Percentiles rank a stretch among this genome's conserved stretches.
These are phyloP conservation scores for Alternaria gaisen DNA, from an alignment of 2,329 filamentous ascomycete species.

Conservation along the genomic window DNA sequence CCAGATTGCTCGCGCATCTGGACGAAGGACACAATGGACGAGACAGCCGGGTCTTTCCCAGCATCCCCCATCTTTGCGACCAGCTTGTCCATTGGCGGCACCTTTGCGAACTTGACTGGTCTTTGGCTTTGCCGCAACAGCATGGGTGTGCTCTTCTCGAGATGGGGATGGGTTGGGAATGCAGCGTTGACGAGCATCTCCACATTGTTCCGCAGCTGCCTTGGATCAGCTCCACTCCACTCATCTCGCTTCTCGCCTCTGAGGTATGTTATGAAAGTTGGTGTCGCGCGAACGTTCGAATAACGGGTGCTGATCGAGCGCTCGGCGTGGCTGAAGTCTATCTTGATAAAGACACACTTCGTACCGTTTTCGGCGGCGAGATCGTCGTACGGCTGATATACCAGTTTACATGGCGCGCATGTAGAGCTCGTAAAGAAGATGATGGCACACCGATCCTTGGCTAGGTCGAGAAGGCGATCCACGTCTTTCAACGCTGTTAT, in stretches of 20 bases:
- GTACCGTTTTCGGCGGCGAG: constrained; percentile 76
- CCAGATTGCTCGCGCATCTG: constrained; percentile 66
- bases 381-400: constrained; percentile 84
- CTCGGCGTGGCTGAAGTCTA: constrained; percentile 76
- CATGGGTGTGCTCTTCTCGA: constrained; percentile 73
- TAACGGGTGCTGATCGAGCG: constrained; percentile 70
- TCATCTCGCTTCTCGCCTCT: constrained; percentile 77
- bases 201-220: constrained; percentile 74
- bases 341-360: constrained; percentile 78
- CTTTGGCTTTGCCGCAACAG: constrained; percentile 70
- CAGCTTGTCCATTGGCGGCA: constrained; percentile 84
- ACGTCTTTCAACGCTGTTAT: constrained; percentile 68
- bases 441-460: constrained; percentile 74
- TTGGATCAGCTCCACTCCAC: constrained; percentile 80
- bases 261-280: constrained; percentile 87
- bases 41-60: constrained; percentile 68
- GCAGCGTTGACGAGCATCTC: constrained; percentile 78
- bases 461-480: constrained; percentile 66
- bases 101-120: constrained; percentile 78
- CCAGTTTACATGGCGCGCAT: constrained; percentile 82
- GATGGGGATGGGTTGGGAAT: constrained; percentile 78
- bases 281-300: constrained; percentile 73
- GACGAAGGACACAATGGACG: constrained; percentile 75
- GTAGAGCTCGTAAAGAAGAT: constrained; percentile 93
- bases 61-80: constrained; percentile 76